These are phyloP conservation scores for Stylonectria norvegica DNA, from an alignment of 2,329 filamentous ascomycete species.

Conservation along the genomic window DNA sequence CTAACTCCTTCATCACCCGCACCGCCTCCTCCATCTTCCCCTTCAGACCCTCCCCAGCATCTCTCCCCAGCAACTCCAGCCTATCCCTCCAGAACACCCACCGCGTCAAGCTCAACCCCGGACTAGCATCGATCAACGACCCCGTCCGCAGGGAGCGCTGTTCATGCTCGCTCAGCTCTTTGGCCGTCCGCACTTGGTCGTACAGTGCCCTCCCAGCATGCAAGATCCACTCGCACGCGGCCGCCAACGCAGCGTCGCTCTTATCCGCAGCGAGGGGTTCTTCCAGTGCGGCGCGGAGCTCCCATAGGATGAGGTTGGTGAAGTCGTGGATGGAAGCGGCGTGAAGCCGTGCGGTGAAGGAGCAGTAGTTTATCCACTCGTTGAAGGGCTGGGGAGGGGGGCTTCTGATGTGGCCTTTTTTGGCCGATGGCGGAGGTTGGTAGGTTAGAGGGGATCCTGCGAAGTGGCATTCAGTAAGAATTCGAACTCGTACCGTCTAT, in stretches of 20 bases:
- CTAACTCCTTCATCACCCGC: conserved; percentile 21
- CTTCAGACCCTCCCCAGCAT: conserved; percentile 19
- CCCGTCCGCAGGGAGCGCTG: conserved; percentile 20
- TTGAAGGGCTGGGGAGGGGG: conserved; percentile 5
- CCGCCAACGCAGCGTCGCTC: conserved; percentile 19
- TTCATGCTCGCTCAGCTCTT: conserved; percentile 20
- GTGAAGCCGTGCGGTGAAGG: conserved; percentile 31
- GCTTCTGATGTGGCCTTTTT: background rate
- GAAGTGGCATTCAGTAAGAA: background rate
- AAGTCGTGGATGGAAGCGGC: conserved; percentile 20
- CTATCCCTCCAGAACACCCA: conserved; percentile 32
- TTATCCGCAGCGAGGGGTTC: conserved; percentile 16
- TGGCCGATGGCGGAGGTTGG: background rate
- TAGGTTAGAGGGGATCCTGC: background rate
- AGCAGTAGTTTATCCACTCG: conserved; percentile 33
- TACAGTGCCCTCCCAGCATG: conserved; percentile 28
- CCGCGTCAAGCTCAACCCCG: conserved; percentile 25
- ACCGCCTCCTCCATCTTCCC: conserved; percentile 18
- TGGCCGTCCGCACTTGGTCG: conserved; percentile 9
- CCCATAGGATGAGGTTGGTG: conserved; percentile 30
- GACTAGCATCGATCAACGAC: conserved; percentile 11
- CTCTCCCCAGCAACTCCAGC: conserved; percentile 19
- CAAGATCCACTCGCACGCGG: conserved; percentile 29
- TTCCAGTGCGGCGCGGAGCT: conserved; percentile 31
- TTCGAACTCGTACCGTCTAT: conserved; percentile 3